A percentile compares a stretch with the other conserved stretches of the same genome.
phyloP scores from a whole-genome alignment of 2,329 filamentous ascomycete species.

The Achaetomium macrosporum region DNA sequence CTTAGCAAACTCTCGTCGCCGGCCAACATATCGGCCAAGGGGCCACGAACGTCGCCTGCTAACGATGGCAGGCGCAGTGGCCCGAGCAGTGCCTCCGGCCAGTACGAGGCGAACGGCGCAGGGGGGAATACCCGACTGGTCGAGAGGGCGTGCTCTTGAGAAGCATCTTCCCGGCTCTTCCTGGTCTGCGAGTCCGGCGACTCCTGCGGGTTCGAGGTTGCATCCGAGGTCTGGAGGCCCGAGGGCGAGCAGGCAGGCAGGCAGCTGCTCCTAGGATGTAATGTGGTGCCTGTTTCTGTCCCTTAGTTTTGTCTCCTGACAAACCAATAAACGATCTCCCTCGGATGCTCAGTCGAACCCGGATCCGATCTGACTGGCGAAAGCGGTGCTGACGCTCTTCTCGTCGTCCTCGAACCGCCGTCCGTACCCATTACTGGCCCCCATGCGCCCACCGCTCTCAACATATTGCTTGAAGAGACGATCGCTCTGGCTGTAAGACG shows the following conservation, averaged over 20 bases:
- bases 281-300: constrained; percentile 9
- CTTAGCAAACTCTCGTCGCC: constrained; percentile 7
- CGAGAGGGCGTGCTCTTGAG: neutral
- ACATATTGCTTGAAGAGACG: constrained; percentile 84
- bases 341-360: constrained; percentile 44
- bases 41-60: constrained; percentile 6
- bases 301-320: constrained; percentile 15
- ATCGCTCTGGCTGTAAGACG: constrained; percentile 72
- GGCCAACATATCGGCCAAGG: constrained; percentile 3
- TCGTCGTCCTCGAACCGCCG: constrained; percentile 84
- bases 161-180: constrained; percentile 7
- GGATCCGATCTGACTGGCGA: constrained; percentile 80
- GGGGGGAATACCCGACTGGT: neutral
- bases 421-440: constrained; percentile 61
- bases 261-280: constrained; percentile 1
- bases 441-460: constrained; percentile 70
- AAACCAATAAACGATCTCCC: constrained; percentile 9
- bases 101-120: neutral
- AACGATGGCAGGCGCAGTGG: constrained; percentile 1
- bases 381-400: constrained; percentile 92
- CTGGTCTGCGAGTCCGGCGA: neutral
- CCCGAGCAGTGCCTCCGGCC: neutral
- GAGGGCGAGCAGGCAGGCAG: constrained; percentile 5
- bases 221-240: constrained; percentile 12
- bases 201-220: constrained; percentile 6